These are phyloP conservation scores for Aureobasidium uvarum DNA, from an alignment of 2,329 filamentous ascomycete genomes.

Conservation along the genomic window DNA sequence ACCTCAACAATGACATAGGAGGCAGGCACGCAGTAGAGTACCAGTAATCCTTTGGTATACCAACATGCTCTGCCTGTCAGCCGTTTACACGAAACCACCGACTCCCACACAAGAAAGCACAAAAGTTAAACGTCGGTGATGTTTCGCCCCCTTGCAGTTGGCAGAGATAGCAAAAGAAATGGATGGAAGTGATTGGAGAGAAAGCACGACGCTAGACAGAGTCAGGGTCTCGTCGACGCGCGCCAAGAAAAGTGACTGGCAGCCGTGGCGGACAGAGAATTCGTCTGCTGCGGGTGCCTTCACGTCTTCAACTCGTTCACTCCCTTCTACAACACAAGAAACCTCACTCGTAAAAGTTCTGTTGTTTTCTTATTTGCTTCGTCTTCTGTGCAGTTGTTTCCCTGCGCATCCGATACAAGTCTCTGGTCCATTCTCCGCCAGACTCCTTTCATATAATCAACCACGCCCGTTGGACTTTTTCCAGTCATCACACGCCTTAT, in stretches of 20 bases:
- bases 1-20: background rate
- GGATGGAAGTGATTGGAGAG: conserved; percentile 17
- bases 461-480: background rate
- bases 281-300: background rate
- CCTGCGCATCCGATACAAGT: conserved; percentile 24
- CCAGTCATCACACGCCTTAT: conserved; percentile 18
- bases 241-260: background rate
- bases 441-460: conserved; percentile 20
- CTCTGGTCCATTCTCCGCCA: conserved; percentile 6
- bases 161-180: conserved; percentile 8
- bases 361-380: conserved; percentile 25
- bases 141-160: conserved; percentile 10
- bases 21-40: background rate
- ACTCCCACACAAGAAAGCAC: background rate
- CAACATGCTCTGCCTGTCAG: background rate
- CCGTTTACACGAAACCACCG: background rate
- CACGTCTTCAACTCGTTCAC: conserved; percentile 1
- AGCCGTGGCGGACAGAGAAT: conserved; percentile 8
- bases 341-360: conserved; percentile 21
- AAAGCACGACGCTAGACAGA: background rate
- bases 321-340: conserved; percentile 13
- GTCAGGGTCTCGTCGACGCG: conserved; percentile 7
- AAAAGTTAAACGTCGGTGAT: background rate
- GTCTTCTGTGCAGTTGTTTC: conserved; percentile 24
- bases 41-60: too few relatives aligned